phyloP scores from a whole-genome alignment of 805 yeast species.

The Metschnikowia peoriensis region DNA sequence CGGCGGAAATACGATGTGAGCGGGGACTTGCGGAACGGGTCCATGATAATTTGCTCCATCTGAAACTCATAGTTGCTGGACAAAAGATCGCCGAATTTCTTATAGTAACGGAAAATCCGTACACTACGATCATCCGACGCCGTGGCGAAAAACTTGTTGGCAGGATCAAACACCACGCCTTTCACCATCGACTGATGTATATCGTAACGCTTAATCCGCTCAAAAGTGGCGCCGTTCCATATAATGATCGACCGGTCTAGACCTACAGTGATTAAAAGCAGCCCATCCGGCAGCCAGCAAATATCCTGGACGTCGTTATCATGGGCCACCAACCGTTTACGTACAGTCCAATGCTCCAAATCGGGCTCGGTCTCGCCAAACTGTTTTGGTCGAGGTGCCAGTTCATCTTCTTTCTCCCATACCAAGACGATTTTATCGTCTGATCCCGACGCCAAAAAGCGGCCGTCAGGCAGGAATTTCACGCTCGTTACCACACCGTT shows the following conservation, averaged over 20 bases:
- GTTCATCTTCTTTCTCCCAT: constrained; percentile 85
- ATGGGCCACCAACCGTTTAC: constrained; percentile 91
- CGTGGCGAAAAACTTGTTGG: constrained; percentile 95
- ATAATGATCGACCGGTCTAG: constrained; percentile 88
- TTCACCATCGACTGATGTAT: constrained; percentile 94
- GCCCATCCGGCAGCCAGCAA: constrained; percentile 96
- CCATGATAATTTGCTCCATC: constrained; percentile 76
- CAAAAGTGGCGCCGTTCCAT: constrained; percentile 93
- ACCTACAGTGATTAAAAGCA: constrained; percentile 89
- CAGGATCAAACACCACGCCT: constrained; percentile 97
- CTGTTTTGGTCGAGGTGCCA: constrained; percentile 50
- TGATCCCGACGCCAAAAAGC: constrained; percentile 90
- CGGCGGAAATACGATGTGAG: constrained; percentile 86
- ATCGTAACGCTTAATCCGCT: constrained; percentile 83
- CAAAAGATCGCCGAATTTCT: constrained; percentile 48
- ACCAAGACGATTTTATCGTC: constrained; percentile 89
- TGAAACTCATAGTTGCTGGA: constrained; percentile 71
- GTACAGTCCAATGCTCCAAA: constrained; percentile 90
- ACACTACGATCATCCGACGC: constrained; percentile 94
- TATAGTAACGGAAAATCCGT: constrained; percentile 81
- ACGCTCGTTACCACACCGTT: constrained; percentile 96
- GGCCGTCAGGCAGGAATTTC: constrained; percentile 87
- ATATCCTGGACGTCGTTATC: constrained; percentile 97
- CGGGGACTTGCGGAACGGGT: constrained; percentile 88
- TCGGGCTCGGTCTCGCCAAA: constrained; percentile 74